A percentile compares a stretch with the other conserved stretches of the same genome.
Conservation (phyloP, 2,329 filamentous ascomycete species). For the Phyllosticta ampelicida region DNA sequence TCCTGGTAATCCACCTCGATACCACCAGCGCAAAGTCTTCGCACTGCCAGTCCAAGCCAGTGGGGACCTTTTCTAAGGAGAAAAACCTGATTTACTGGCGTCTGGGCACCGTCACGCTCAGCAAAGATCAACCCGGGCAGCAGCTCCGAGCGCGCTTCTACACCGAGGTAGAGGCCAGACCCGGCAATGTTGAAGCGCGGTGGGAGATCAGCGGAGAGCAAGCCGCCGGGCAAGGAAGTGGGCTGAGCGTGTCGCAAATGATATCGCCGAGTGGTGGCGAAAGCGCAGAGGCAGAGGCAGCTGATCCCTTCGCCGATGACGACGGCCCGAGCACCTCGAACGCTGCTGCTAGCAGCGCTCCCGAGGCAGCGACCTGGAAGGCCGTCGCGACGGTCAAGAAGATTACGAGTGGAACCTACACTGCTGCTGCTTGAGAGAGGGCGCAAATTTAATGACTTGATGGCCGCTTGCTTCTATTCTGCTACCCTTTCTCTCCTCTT, state of each 20-base stretch:
- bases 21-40: constrained; percentile 47
- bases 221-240: constrained; percentile 42
- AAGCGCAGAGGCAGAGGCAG: constrained; percentile 32
- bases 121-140: constrained; percentile 47
- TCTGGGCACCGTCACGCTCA: constrained; percentile 59
- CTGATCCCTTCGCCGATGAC: constrained; percentile 63
- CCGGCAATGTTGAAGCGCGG: constrained; percentile 69
- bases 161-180: constrained; percentile 58
- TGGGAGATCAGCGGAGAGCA: constrained; percentile 59
- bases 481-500: background rate
- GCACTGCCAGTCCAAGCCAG: constrained; percentile 65
- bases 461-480: background rate
- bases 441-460: background rate
- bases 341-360: constrained; percentile 12
- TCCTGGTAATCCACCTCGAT: constrained; percentile 61
- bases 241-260: constrained; percentile 46
- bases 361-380: constrained; percentile 22
- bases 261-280: constrained; percentile 28
- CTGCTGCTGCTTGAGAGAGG: background rate
- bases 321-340: constrained; percentile 15
- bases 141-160: constrained; percentile 78
- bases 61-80: constrained; percentile 68
- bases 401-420: constrained; percentile 28
- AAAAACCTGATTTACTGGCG: constrained; percentile 72
- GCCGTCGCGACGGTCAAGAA: constrained; percentile 24